Base-by-base conservation (phyloP, 140 eudicot species). In the Flaveria floridana region DNA sequence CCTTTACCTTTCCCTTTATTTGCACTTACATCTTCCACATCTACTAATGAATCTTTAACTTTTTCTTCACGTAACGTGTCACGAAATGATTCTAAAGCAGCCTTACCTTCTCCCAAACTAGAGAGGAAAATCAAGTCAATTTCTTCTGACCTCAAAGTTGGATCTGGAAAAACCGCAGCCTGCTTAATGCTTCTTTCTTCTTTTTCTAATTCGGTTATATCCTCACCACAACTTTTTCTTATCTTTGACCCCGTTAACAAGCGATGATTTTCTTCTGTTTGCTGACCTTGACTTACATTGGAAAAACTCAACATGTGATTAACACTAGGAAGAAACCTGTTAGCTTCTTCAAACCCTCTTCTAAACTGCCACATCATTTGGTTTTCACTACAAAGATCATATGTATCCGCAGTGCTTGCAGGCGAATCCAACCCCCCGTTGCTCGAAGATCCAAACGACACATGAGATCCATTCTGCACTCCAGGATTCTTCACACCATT, bases 261-360 rank as follows among this genome's bases (percentile, higher is more conserved):
- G 7, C 7, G 44, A 62, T 76, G 65, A 72, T 61, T 65, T 34
- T 67, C 30, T 58, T 75, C 58, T 37, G 57, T 46, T 28, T 47
- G 26, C 11, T 44, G 53, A 46, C 42, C 80, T 76, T 64, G 81
- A 76, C 66, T 15, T 1, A 21, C 30, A 42, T 73, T 57, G 7
- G 58, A 13, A 74, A 71, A 82, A 55, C 65, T 41, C 63, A 82
- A 73, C 66, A 83, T 48, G 1, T 68, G 59, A 61, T 76, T 83
- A 12, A 26, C 74, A 56, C 61, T 74, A 3, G 96, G 89, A 66
- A 87, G 87, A 48, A 89, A 85, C 79, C 87, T 89, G 67, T 71
- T 85, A 0, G 94, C 96, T 79, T 87, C 91, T 81, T 85, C 95
- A 18, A 82, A 87, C 44, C 91, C 96, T 56, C 82, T 85, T 34